Conservation (phyloP, 768 basidiomycete genomes). For the Calocera cornea region DNA sequence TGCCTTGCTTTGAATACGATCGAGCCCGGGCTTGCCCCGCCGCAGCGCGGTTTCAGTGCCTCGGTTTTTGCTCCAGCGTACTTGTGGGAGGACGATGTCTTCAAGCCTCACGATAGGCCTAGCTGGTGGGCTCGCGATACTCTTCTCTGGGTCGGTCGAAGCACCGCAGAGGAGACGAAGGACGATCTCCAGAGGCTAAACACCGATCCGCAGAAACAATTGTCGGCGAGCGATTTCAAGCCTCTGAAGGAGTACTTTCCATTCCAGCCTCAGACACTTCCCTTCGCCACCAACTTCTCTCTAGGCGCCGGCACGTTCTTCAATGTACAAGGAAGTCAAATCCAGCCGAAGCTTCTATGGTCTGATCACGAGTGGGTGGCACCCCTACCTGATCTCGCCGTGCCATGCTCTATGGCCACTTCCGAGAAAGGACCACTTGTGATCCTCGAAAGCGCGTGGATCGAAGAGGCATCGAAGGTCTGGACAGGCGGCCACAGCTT, state of each 20-base stretch:
- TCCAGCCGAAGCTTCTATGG: not conserved
- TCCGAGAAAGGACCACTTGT: not conserved
- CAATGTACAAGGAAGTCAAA: not conserved
- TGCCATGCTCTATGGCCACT: not conserved
- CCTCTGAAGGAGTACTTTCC: not conserved
- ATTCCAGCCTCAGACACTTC: not conserved
- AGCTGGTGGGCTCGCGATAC: slow-evolving; percentile 63
- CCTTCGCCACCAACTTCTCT: not conserved
- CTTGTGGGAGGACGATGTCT: slow-evolving; percentile 67
- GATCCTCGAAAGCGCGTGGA: not conserved
- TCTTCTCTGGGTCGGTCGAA: slow-evolving; percentile 50
- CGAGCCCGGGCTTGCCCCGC: slow-evolving; percentile 33
- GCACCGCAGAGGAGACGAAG: not conserved
- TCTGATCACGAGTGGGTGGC: not conserved
- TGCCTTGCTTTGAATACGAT: slow-evolving; percentile 57
- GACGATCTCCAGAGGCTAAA: not conserved
- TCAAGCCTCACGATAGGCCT: slow-evolving; percentile 40
- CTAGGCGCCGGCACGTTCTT: not conserved
- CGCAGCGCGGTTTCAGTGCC: slow-evolving; percentile 41
- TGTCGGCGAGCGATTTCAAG: not conserved
- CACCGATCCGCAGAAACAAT: not conserved
- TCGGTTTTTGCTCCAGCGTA: slow-evolving; percentile 72
- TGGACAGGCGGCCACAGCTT: not conserved
- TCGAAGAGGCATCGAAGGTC: not conserved
- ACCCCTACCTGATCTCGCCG: not conserved